Conservation (phyloP, 805 yeast genomes). For the Saccharomycopsis malanga region DNA sequence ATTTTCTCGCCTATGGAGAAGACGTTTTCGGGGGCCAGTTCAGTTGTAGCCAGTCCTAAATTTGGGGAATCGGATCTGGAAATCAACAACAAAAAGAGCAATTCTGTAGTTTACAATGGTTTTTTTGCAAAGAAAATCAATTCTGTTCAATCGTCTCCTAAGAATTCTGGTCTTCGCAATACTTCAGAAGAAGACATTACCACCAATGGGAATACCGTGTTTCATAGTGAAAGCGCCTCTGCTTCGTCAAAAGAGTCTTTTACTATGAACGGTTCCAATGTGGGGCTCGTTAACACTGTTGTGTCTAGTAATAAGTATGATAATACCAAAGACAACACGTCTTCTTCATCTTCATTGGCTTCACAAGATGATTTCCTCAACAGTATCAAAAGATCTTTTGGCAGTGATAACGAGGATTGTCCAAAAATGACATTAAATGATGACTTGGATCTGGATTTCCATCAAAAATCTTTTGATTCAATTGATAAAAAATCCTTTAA, state of each 20-base stretch:
- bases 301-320: background rate
- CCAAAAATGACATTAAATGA: no score
- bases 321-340: background rate
- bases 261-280: background rate
- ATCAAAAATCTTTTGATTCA: no score
- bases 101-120: conserved; percentile 19
- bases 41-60: background rate
- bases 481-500: no score
- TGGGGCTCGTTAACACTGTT: no score
- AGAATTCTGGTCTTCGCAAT: background rate
- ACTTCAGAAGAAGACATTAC: background rate
- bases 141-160: background rate
- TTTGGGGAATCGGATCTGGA: background rate
- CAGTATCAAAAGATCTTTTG: conserved; percentile 1
- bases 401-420: no score
- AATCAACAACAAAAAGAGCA: conserved; percentile 5
- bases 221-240: background rate
- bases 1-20: conserved; percentile 5
- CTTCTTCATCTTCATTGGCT: background rate
- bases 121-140: conserved; percentile 16
- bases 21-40: background rate
- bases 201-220: background rate
- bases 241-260: background rate
- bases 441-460: no score
- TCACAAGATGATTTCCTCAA: conserved; percentile 5